Percentiles rank a stretch among this genome's conserved stretches.
These are phyloP conservation scores for Monosporozyma unispora DNA, from an alignment of 805 yeast species.

Conservation along the genomic window DNA sequence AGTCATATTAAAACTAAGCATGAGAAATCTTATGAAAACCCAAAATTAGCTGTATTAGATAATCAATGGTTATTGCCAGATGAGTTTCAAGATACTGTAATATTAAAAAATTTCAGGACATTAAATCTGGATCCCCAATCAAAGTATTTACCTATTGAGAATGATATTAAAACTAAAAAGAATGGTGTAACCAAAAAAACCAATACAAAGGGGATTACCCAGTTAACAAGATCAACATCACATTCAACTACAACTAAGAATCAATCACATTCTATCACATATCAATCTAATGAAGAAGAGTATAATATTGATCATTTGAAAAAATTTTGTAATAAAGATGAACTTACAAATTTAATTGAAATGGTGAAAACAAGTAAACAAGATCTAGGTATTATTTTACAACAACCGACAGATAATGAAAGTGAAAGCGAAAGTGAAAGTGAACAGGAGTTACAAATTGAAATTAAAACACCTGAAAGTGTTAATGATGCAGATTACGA, in stretches of 20 bases:
- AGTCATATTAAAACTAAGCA: constrained; percentile 73
- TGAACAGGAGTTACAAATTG: constrained; percentile 2
- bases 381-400: constrained; percentile 20
- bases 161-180: constrained; percentile 2
- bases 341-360: constrained; percentile 21
- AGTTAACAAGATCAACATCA: background rate
- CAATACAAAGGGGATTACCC: background rate
- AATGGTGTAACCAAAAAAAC: background rate
- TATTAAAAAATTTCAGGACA: constrained; percentile 21
- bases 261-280: background rate
- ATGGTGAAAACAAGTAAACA: constrained; percentile 25
- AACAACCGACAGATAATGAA: constrained; percentile 9
- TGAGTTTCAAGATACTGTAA: constrained; percentile 19
- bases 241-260: background rate
- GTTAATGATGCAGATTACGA: constrained; percentile 1
- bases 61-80: constrained; percentile 46
- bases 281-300: background rate
- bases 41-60: constrained; percentile 62
- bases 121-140: constrained; percentile 19
- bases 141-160: constrained; percentile 19
- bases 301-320: constrained; percentile 13
- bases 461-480: constrained; percentile 1
- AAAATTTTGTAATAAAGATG: constrained; percentile 20
- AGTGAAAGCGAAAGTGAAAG: constrained; percentile 2
- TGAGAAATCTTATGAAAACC: constrained; percentile 57